Base-by-base conservation (phyloP, 805 yeast species). In the Saturnispora zaruensis region DNA sequence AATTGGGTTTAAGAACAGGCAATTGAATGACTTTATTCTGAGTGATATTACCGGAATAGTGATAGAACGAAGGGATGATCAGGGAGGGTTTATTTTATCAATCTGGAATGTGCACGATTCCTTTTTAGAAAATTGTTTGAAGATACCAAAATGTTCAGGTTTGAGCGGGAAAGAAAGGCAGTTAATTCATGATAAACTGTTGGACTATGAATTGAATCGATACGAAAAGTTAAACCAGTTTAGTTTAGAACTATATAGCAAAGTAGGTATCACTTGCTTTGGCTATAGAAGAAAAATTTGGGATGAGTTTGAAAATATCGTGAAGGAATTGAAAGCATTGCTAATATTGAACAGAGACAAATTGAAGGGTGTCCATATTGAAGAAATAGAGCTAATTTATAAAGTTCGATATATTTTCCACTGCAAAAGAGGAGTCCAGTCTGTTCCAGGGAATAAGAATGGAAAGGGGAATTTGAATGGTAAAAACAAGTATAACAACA, bases 11-110 rank as follows among this genome's bases (percentile, higher is more conserved):
- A 30, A 13, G 8, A 36, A 38, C 41, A 32, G 36, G 16, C 49
- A 51, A 24, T 37, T 51, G 13, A 48, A 50, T 38, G 44, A 46
- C 23, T 30, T 66, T n/a, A 57, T 75, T 16, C 60, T 71, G 54
- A 68, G 71, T 53, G 82, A 78, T 59, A 75, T 82, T 20, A 71
- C 75, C 48, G 88, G 88, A 8, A 60, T 81, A 32, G 83, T 78
- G 18, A 68, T 81, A 48, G 75, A 82, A 59, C 75, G 78, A 14
- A 71, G 85, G 13, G 16, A 25, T n/a, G 36, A 30, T 25, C 26
- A 34, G 13, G 40, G 28, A 23, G 45, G 38, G n/a, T 48, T 34
- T 26, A 74, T 79, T 34, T 68, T 82, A 48, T 69, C 78, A 50
- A 69, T 82, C 45, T 82, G 88, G 88, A 81, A 80, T 64, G 71